Evolutionary conservation across 2,329 filamentous ascomycete genomes (phyloP).

Genomic region (Phialophora tarda): DNA sequence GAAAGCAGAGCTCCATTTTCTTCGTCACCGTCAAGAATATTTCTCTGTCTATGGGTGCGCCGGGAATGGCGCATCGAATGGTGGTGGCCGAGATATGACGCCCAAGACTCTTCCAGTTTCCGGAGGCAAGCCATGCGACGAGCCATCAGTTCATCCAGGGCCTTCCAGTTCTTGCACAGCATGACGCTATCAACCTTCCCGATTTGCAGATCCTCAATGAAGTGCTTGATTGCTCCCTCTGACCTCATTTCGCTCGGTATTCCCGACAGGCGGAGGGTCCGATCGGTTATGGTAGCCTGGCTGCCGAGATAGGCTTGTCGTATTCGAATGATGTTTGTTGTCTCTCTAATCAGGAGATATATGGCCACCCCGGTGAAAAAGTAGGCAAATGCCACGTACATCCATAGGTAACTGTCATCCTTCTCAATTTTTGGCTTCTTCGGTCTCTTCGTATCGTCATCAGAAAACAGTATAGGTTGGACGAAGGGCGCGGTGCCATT

Average conservation of each 20-base stretch:
- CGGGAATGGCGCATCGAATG: slow-evolving; percentile 58
- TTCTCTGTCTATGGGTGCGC: slow-evolving; percentile 44
- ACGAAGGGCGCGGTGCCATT: slow-evolving; percentile 32
- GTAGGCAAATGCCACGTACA: slow-evolving; percentile 93
- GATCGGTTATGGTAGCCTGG: slow-evolving; percentile 93
- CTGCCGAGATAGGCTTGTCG: slow-evolving; percentile 90
- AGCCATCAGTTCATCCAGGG: slow-evolving; percentile 75
- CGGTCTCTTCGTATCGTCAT: slow-evolving; percentile 42
- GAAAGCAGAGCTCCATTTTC: slow-evolving; percentile 65
- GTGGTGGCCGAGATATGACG: slow-evolving; percentile 67
- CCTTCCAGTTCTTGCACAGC: slow-evolving; percentile 83
- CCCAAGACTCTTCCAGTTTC: slow-evolving; percentile 83
- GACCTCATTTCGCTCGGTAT: slow-evolving; percentile 80
- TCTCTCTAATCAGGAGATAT: slow-evolving; percentile 82
- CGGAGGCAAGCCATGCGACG: slow-evolving; percentile 69
- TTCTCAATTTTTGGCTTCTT: slow-evolving; percentile 43
- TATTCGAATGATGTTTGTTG: slow-evolving; percentile 80
- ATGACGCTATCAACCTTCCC: slow-evolving; percentile 88
- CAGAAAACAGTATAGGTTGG: slow-evolving; percentile 30
- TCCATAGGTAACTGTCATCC: slow-evolving; percentile 73
- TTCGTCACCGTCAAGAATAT: slow-evolving; percentile 59
- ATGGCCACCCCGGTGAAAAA: slow-evolving; percentile 83
- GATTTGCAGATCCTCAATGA: slow-evolving; percentile 86
- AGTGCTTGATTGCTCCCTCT: slow-evolving; percentile 80
- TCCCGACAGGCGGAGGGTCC: slow-evolving; percentile 88